Base-by-base conservation (phyloP, 768 basidiomycete genomes). In the Auricularia auricula-judae region DNA sequence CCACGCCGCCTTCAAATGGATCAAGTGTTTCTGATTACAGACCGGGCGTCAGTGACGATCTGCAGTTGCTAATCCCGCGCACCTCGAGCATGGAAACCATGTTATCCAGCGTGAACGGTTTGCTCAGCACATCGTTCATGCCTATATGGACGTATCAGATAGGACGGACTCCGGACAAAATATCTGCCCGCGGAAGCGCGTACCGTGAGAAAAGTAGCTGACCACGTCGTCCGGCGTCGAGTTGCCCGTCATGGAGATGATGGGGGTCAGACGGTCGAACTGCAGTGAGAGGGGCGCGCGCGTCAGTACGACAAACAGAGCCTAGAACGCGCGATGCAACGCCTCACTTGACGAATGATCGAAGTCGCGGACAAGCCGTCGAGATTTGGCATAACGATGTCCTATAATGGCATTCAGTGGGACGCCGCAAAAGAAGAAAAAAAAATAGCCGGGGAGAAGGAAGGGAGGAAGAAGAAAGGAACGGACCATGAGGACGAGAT, bases 41-140 rank as follows among this genome's bases (percentile, higher is more conserved):
- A 29, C 39, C 39, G 8, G 47, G 47, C 18, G 47, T 51, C 47
- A 51, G 21, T 18, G 43, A 44, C 10, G 43, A 10, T 44, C 47
- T 18, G 47, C 47, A 51, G 18, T 8, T 21, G 21, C 21, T 5
- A 16, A 10, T 12, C 47, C 11, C 47, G 34, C 74, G 51, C 63
- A 91, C 90, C 78, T 98, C 96, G 66, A 98, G 86, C 86, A 98
- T 94, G 67, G 88, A 87, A 58, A 96, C 77, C 36, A 98, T 77
- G 16, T 91, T 90, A 71, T 94, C 86, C 73, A 93, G 92, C n/a
- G 91, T 96, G 76, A 98, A 98, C 3, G 96, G 96, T 74, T 98
- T 98, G 7, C 94, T 90, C n/a, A 98, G 78, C 65, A 97, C 89
- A 75, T 98, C 95, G 74, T 96, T 98, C 95, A 98, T 98, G 18